Evolutionary conservation across 352 stramenopile species (phyloP).

Genomic region (Pythium plurisporium): DNA sequence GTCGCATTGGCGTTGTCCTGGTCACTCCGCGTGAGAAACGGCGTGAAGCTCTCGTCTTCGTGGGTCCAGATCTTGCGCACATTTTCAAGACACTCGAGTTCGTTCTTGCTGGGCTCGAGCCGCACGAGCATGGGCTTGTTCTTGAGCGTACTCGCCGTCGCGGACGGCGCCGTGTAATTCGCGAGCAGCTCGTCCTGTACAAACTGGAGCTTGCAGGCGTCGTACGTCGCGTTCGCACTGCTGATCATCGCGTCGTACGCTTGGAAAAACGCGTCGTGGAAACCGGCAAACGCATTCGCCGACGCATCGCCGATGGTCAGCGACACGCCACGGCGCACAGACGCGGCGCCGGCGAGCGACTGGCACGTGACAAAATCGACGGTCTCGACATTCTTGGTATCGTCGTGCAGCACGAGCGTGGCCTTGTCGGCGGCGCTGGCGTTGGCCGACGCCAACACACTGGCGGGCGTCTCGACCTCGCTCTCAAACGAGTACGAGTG

Average conservation of each 20-base stretch:
- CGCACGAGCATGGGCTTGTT: constrained; percentile 55
- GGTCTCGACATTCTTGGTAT: constrained; percentile 25
- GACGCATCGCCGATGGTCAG: constrained; percentile 32
- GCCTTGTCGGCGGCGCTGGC: constrained; percentile 17
- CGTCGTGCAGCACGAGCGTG: constrained; percentile 17
- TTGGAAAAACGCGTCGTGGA: constrained; percentile 58
- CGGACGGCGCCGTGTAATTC: constrained; percentile 23
- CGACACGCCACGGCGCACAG: constrained; percentile 35
- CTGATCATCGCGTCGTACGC: constrained; percentile 64
- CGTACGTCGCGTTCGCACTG: constrained; percentile 45
- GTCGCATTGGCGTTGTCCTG: constrained; percentile 35
- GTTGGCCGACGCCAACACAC: constrained; percentile 30
- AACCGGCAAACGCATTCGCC: constrained; percentile 42
- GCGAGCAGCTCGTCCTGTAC: constrained; percentile 58
- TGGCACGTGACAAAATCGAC: constrained; percentile 35
- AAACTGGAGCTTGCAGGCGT: constrained; percentile 65
- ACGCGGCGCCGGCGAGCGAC: constrained; percentile 18
- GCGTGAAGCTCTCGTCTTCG: constrained; percentile 44
- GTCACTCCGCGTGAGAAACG: constrained; percentile 66
- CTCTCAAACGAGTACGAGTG: constrained; percentile 10
- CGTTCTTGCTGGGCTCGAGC: constrained; percentile 29
- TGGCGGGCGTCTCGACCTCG: constrained; percentile 2
- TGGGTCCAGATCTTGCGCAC: constrained; percentile 45
- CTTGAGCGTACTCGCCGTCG: constrained; percentile 14
- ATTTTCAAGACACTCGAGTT: constrained; percentile 38